These are phyloP conservation scores for Ulmus americana DNA, from an alignment of 331 rosid species.

Conservation along the genomic window DNA sequence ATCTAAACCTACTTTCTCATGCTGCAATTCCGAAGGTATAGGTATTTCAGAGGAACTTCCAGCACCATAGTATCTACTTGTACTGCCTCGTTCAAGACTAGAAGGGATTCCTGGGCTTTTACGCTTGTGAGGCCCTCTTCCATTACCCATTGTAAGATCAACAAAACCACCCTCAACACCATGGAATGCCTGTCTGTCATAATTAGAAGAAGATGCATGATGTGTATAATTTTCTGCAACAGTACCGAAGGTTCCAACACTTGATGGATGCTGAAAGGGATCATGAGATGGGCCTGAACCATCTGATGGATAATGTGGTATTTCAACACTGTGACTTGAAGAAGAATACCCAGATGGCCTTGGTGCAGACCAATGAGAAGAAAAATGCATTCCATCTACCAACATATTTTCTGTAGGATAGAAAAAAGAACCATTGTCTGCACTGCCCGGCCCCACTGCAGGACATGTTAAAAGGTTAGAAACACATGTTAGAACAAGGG, in stretches of 20 bases:
- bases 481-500: not conserved
- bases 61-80: constrained; percentile 54
- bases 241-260: constrained; percentile 45
- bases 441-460: constrained; percentile 50
- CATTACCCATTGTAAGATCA: constrained; percentile 69
- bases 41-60: constrained; percentile 65
- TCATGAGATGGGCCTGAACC: constrained; percentile 56
- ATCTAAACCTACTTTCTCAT: constrained; percentile 55
- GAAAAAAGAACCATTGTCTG: constrained; percentile 51
- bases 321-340: constrained; percentile 42
- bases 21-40: constrained; percentile 49
- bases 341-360: constrained; percentile 59
- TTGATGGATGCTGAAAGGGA: constrained; percentile 48
- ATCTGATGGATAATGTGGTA: constrained; percentile 54
- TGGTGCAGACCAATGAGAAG: constrained; percentile 53
- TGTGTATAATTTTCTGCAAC: constrained; percentile 43
- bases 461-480: constrained; percentile 15
- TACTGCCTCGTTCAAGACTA: constrained; percentile 63
- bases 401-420: constrained; percentile 59
- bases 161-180: constrained; percentile 51
- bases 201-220: constrained; percentile 54
- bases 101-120: constrained; percentile 78
- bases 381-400: constrained; percentile 41
- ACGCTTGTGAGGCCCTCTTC: constrained; percentile 70
- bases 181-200: constrained; percentile 56